A percentile compares a stretch with the other conserved stretches of the same genome.
Conservation (phyloP, 225 moss, liverwort and hornwort species). For the Lunularia cruciata region DNA sequence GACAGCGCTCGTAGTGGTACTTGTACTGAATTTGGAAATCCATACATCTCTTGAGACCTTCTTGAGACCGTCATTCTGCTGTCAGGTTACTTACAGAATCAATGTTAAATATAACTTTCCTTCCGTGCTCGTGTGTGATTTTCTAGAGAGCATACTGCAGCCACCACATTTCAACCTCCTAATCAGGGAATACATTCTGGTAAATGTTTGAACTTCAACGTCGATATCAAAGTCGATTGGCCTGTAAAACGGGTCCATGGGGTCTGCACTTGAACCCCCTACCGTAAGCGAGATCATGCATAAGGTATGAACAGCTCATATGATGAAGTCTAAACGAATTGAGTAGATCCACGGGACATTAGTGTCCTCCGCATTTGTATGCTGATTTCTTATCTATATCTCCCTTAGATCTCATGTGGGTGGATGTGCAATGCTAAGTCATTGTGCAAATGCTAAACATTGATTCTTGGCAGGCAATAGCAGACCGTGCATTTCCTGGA, state of each 20-base stretch:
- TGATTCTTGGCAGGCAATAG: slow-evolving; percentile 44
- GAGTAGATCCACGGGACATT: not conserved
- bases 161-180: not conserved
- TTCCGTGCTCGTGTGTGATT: too few relatives aligned
- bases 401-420: not conserved
- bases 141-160: not conserved
- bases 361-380: not conserved
- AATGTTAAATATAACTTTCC: too few relatives aligned
- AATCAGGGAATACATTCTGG: not conserved
- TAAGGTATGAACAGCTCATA: slow-evolving; percentile 25
- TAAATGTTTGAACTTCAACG: not conserved
- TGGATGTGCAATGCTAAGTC: not conserved
- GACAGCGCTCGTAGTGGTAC: too few relatives aligned
- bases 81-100: too few relatives aligned
- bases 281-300: slow-evolving; percentile 72
- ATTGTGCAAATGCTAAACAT: not conserved
- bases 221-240: not conserved
- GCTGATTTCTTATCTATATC: too few relatives aligned
- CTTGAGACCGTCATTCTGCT: too few relatives aligned
- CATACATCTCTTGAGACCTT: too few relatives aligned
- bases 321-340: too few relatives aligned
- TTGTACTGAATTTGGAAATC: too few relatives aligned
- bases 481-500: slow-evolving; percentile 71
- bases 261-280: slow-evolving; percentile 49
- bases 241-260: slow-evolving; percentile 32